A percentile compares a stretch with the other conserved stretches of the same genome.
phyloP scores from a whole-genome alignment of 23 red algal species.

The Rhodosorus marinus region DNA sequence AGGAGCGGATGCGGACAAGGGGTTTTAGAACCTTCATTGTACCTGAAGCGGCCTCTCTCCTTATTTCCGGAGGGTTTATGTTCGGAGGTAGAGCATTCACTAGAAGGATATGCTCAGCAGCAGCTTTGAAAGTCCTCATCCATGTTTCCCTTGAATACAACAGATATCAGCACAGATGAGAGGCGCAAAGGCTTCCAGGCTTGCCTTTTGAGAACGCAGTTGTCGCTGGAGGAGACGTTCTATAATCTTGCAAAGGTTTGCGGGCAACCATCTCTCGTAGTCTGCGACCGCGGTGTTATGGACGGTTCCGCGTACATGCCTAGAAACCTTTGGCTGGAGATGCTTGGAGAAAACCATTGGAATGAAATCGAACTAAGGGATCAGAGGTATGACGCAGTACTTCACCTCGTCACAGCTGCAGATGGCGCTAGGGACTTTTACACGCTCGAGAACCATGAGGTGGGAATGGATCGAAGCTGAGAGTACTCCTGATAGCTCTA shows the following conservation, averaged over 20 bases:
- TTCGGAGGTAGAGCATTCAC: too few relatives aligned
- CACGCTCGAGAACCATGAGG: conserved; percentile 28
- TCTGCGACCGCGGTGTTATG: conserved; percentile 49
- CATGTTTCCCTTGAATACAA: too few relatives aligned
- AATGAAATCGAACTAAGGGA: conserved; percentile 34
- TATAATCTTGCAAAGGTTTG: conserved; percentile 11
- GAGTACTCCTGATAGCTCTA: too few relatives aligned
- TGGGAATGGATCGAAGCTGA: conserved; percentile 31
- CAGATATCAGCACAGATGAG: too few relatives aligned
- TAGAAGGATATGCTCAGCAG: too few relatives aligned
- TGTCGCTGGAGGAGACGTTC: conserved; percentile 56
- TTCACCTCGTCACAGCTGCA: conserved; percentile 73
- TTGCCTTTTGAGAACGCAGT: conserved; percentile 42
- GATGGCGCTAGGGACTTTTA: conserved; percentile 37
- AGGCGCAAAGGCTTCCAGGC: too few relatives aligned
- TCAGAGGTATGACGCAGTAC: conserved; percentile 46
- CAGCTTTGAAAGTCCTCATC: too few relatives aligned
- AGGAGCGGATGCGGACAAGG: conserved; percentile 44
- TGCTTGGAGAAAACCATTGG: conserved; percentile 33
- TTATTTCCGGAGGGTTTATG: conserved; percentile 71
- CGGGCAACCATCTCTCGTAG: conserved; percentile 16
- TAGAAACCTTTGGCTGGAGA: conserved; percentile 12
- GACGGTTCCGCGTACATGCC: conserved; percentile 70
- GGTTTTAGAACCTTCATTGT: conserved; percentile 60
- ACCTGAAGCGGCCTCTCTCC: conserved; percentile 57